Base-by-base conservation (phyloP, 208 protist species). In the Crithidia expoeki region DNA sequence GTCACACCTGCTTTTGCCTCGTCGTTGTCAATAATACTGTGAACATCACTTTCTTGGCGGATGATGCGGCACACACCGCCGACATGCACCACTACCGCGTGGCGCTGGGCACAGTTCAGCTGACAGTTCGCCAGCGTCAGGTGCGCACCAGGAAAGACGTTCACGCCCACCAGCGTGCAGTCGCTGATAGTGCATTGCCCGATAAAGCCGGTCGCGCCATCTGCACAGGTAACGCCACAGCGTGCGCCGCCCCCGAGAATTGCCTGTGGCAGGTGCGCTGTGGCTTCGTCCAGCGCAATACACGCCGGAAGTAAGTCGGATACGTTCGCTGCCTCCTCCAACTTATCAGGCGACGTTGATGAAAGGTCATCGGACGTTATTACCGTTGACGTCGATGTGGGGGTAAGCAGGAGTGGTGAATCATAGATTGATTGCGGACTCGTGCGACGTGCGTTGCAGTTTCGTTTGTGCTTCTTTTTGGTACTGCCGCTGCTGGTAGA, bases 221-320 rank as follows among this genome's bases (percentile, higher is more conserved):
- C 79, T 19, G 68, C 77, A 63, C 81, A 88, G 59, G 75, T 82
- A 49, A 93, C 69, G 50, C 77, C 87, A 62, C 74, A 88, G 55
- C 72, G 72, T 19, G 78, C 76, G 5, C 86, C 86, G n/a, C 80
- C 81, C 17, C 83, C 83, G 52, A 92, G 74, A 3, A 79, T 60
- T 12, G 76, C 83, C 63, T 87, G 80, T 33, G 81, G 78, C 69
- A 92, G 61, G 32, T 83, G 69, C 2, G 74, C 83, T 30, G 64
- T 87, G 5, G 83, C 80, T 21, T 83, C 72, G 47, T 86, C 81
- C 14, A 92, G 73, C 19, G 79, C 74, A 55, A 92, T 73, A 47
- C 83, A 92, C 36, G 79, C 83, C 0, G 86, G 86, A 23, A 83
- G 81, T 30, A 87, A 30, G 34, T 75, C 69, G 1, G 62, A 51